A percentile compares a stretch with the other conserved stretches of the same genome.
Conservation (phyloP, 305 asterid species). For the Striga hermonthica region DNA sequence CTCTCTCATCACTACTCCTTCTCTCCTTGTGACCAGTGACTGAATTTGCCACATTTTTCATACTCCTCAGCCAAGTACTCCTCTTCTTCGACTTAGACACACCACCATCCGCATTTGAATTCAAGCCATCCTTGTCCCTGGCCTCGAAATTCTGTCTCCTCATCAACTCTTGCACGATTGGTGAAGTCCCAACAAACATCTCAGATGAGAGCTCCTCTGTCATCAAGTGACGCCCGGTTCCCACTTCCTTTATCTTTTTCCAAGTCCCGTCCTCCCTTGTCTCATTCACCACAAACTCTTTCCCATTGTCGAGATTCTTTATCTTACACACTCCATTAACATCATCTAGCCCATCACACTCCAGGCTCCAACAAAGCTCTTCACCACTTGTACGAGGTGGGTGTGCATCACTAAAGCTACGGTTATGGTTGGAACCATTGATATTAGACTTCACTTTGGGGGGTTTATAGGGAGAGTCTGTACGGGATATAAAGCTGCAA, state of each 20-base stretch:
- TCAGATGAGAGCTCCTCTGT: conserved; percentile 75
- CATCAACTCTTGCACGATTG: conserved; percentile 81
- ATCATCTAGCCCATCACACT: conserved; percentile 29
- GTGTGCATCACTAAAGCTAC: conserved; percentile 33
- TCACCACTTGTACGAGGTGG: conserved; percentile 24
- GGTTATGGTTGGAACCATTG: conserved; percentile 30
- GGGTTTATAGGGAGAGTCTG: conserved; percentile 47
- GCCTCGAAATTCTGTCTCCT: conserved; percentile 78
- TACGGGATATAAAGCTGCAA: conserved; percentile 37
- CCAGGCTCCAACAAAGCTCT: conserved; percentile 35
- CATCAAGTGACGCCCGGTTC: conserved; percentile 76
- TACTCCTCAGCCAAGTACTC: conserved; percentile 68
- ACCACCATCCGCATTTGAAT: conserved; percentile 42
- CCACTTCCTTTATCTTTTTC: conserved; percentile 76
- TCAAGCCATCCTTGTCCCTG: conserved; percentile 46
- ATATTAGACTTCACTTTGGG: conserved; percentile 49
- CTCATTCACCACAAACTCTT: conserved; percentile 84
- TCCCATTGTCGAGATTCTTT: conserved; percentile 78
- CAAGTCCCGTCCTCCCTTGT: conserved; percentile 78
- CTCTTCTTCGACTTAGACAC: conserved; percentile 58
- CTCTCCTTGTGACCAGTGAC: conserved; percentile 63
- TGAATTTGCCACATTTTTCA: conserved; percentile 63
- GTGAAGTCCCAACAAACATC: conserved; percentile 80
- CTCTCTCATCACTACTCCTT: conserved; percentile 81
- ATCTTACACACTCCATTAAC: conserved; percentile 53